Conservation (phyloP, 2,329 filamentous ascomycete species). For the Scedosporium minutisporum region DNA sequence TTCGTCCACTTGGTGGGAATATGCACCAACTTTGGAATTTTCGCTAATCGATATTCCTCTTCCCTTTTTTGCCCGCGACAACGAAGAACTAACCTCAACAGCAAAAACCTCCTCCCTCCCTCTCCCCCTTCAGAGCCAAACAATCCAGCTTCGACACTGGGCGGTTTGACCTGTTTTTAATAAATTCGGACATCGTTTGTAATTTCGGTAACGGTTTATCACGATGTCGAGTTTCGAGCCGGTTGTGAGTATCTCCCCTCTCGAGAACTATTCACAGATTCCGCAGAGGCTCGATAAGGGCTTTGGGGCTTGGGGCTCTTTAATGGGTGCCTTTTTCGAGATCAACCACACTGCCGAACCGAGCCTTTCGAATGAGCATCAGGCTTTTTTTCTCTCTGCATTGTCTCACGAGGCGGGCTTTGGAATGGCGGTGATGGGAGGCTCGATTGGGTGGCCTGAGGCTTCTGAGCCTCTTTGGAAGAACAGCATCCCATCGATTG, state of each 20-base stretch:
- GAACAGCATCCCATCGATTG: background rate
- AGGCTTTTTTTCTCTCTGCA: background rate
- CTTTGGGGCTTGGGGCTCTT: background rate
- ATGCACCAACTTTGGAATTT: conserved; percentile 1
- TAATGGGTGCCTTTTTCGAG: background rate
- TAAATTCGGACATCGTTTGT: too few species aligned
- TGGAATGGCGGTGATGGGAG: background rate
- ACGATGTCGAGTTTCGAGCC: conserved; percentile 62
- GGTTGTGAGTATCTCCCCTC: conserved; percentile 48
- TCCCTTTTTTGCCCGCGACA: background rate
- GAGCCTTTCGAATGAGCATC: background rate
- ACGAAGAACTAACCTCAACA: conserved; percentile 1
- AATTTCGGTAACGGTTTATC: background rate
- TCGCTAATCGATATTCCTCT: conserved; percentile 3
- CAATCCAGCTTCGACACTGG: conserved; percentile 1
- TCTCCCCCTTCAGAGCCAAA: background rate
- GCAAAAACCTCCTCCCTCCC: background rate
- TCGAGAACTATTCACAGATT: conserved; percentile 1
- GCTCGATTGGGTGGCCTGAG: background rate
- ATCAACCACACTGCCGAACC: background rate
- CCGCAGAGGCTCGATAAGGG: background rate
- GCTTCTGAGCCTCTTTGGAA: background rate
- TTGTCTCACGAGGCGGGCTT: background rate
- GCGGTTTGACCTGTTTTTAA: conserved; percentile 22
- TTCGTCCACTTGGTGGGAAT: background rate